These are phyloP conservation scores for Populus pruinosa DNA, from an alignment of 345 rosid species.

Conservation along the genomic window DNA sequence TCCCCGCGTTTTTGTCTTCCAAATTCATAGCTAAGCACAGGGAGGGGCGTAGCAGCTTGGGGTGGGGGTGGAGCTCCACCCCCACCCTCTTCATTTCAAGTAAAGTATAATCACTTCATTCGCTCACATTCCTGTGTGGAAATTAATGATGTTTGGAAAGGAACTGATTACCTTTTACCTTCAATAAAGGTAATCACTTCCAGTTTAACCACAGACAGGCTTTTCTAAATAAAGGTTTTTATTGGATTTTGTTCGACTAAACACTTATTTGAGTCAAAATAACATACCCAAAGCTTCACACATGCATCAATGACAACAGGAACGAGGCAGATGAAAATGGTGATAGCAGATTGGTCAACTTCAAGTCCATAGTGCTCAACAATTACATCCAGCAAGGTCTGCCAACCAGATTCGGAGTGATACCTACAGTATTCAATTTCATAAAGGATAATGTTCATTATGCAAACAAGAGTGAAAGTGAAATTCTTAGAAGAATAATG, in stretches of 20 bases:
- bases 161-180: too few relatives aligned
- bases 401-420: slow-evolving; percentile 97
- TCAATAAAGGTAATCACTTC: background rate
- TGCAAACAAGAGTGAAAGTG: background rate
- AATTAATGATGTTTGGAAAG: background rate
- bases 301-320: slow-evolving; percentile 79
- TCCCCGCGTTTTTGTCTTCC: background rate
- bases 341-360: slow-evolving; percentile 60
- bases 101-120: background rate
- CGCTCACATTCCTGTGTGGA: background rate
- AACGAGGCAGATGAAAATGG: slow-evolving; percentile 62
- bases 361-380: slow-evolving; percentile 84
- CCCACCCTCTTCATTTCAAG: background rate
- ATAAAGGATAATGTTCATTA: background rate
- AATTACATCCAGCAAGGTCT: slow-evolving; percentile 63
- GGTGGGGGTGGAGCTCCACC: background rate
- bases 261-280: background rate
- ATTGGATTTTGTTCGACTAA: background rate
- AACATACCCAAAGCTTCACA: slow-evolving; percentile 87
- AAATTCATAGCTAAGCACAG: too few relatives aligned
- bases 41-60: background rate
- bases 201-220: background rate
- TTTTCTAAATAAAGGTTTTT: background rate
- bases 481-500: background rate
- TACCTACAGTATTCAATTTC: slow-evolving; percentile 43